Percentiles rank a stretch among this genome's conserved stretches.
Conservation (phyloP, 805 yeast genomes). For the Vanderwaltozyma verrucispora region DNA sequence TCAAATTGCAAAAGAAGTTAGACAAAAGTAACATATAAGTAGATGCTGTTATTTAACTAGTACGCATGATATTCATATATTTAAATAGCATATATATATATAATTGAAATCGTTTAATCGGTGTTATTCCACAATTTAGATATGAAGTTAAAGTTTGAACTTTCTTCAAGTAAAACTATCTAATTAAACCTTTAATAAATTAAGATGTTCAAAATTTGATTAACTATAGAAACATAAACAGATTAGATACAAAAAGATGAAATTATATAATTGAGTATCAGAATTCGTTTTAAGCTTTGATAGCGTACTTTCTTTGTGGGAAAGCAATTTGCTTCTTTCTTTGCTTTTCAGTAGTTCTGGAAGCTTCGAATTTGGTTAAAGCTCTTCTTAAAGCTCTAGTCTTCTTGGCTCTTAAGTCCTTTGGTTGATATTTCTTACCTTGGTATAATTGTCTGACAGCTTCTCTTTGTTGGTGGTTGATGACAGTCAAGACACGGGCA, state of each 20-base stretch:
- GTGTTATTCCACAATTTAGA: too few species aligned
- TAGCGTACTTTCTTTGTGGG: conserved; percentile 98
- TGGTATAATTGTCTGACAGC: conserved; percentile 90
- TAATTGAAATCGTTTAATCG: too few species aligned
- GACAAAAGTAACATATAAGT: conserved; percentile 3
- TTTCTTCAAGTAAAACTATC: background rate
- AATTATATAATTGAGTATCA: conserved; percentile 2
- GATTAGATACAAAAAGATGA: conserved; percentile 1
- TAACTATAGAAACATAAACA: conserved; percentile 1
- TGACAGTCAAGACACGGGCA: conserved; percentile 95
- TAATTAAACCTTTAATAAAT: background rate
- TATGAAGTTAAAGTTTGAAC: too few species aligned
- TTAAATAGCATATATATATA: too few species aligned
- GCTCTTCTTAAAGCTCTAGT: conserved; percentile 99
- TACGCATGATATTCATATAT: too few species aligned
- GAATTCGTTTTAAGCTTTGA: conserved; percentile 69
- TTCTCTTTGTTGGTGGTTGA: conserved; percentile 94
- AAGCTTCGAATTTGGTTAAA: conserved; percentile 79
- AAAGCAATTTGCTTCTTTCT: conserved; percentile 87
- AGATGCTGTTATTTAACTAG: background rate
- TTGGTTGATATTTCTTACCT: conserved; percentile 93
- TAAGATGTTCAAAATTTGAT: conserved; percentile 1
- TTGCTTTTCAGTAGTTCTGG: conserved; percentile 75
- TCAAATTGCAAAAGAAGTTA: conserved; percentile 36
- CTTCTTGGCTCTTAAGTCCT: conserved; percentile 98